These are phyloP conservation scores for Henckelia pumila DNA, from an alignment of 257 asterid genomes.

Conservation along the genomic window DNA sequence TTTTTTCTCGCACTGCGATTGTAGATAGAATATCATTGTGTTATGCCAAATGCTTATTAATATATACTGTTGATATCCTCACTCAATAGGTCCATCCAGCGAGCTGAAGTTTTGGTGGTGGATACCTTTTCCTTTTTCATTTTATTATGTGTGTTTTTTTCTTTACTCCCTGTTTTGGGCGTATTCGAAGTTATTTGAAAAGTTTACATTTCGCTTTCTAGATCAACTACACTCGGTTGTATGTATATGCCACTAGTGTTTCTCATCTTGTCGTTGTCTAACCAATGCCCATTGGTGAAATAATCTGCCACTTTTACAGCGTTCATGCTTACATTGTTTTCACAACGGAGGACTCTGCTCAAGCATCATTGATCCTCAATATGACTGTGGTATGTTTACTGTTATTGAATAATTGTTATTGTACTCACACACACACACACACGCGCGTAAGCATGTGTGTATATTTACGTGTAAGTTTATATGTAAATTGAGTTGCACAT, in stretches of 20 bases:
- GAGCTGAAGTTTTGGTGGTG: conserved; percentile 15
- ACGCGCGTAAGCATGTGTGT: too few species aligned
- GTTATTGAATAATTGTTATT: conserved; percentile 11
- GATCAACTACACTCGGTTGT: not conserved
- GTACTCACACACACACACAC: too few species aligned
- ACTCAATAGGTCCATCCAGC: not conserved
- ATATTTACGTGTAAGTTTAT: not conserved
- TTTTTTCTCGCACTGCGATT: not conserved
- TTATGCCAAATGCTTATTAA: too few species aligned
- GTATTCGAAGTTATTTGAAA: conserved; percentile 1
- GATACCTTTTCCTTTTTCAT: not conserved
- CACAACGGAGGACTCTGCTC: conserved; percentile 81
- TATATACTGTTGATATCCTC: not conserved
- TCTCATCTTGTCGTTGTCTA: not conserved
- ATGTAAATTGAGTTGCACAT: too few species aligned
- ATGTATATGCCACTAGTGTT: not conserved
- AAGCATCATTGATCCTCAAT: conserved; percentile 76
- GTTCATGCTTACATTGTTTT: conserved; percentile 88
- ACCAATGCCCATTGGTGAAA: not conserved
- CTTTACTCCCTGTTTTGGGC: not conserved
- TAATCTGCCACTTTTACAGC: conserved; percentile 46
- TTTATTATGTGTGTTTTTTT: not conserved
- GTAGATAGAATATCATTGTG: too few species aligned
- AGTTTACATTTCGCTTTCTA: not conserved
- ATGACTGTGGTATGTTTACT: conserved; percentile 78